Percentiles rank a stretch among this genome's conserved stretches.
These are phyloP conservation scores for Populus pruinosa DNA, from an alignment of 345 rosid species.

Conservation along the genomic window DNA sequence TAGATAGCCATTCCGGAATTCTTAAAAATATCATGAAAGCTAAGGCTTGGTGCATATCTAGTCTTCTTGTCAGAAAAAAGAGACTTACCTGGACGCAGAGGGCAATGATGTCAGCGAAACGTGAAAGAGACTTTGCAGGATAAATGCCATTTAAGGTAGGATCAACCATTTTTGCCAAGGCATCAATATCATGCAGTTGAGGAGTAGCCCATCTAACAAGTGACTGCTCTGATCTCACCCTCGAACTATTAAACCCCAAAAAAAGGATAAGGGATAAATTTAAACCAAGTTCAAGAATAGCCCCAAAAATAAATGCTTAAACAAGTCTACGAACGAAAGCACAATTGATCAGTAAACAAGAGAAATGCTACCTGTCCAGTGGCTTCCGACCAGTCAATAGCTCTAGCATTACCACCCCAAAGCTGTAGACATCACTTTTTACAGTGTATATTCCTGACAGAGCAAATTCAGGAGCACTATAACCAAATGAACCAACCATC, in stretches of 20 bases:
- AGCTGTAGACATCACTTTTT: conserved; percentile 97
- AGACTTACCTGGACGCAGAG: conserved; percentile 87
- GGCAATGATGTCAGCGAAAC: conserved; percentile 95
- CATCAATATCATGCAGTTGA: conserved; percentile 94
- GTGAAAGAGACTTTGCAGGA: conserved; percentile 95
- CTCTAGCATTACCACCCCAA: conserved; percentile 99
- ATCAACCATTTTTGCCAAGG: conserved; percentile 97
- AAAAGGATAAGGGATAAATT: neutral
- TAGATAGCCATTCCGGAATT: neutral
- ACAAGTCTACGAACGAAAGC: conserved; percentile 1
- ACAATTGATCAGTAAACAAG: neutral
- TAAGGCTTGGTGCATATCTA: too few relatives aligned
- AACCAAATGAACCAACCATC: conserved; percentile 96
- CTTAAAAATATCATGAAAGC: neutral
- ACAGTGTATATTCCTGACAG: conserved; percentile 92
- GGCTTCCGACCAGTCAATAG: conserved; percentile 96
- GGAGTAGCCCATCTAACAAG: conserved; percentile 99
- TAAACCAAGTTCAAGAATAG: conserved; percentile 1
- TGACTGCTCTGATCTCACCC: conserved; percentile 88
- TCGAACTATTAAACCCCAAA: conserved; percentile 48
- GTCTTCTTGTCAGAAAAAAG: neutral
- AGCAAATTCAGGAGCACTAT: conserved; percentile 98
- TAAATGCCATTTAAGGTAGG: conserved; percentile 91
- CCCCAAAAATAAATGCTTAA: neutral
- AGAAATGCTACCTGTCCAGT: conserved; percentile 72